Percentiles rank a stretch among this genome's conserved stretches.
Evolutionary conservation across 257 asterid species (phyloP).

Genomic region (Mentha longifolia): DNA sequence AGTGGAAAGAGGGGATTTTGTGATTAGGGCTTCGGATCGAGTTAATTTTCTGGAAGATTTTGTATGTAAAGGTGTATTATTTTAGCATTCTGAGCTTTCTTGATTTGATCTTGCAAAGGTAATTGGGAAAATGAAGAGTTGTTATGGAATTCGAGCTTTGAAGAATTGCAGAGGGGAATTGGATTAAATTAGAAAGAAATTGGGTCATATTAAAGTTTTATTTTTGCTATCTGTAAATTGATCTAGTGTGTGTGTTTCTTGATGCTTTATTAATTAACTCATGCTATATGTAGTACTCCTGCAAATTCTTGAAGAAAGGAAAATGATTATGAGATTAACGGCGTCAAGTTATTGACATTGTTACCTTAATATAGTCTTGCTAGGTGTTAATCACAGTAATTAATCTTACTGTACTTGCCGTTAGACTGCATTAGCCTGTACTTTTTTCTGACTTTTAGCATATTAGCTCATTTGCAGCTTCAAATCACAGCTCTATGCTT

Average conservation of each 20-base stretch:
- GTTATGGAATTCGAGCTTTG: background rate
- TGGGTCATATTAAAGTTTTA: no score
- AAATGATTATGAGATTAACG: background rate
- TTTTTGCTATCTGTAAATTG: background rate
- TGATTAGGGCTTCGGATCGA: conserved; percentile 24
- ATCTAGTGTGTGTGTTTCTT: background rate
- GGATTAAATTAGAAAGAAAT: background rate
- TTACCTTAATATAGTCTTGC: background rate
- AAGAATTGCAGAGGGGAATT: conserved; percentile 1
- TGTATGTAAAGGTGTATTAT: background rate
- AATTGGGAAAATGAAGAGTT: background rate
- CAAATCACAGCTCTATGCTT: background rate
- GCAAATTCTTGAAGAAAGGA: background rate
- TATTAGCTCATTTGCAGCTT: background rate
- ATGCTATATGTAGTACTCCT: background rate
- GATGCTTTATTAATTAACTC: background rate
- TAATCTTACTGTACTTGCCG: background rate
- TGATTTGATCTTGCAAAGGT: conserved; percentile 26
- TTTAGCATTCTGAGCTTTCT: conserved; percentile 18
- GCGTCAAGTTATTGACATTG: background rate
- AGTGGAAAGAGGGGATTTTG: conserved; percentile 22
- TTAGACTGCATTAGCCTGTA: background rate
- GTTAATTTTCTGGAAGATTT: background rate
- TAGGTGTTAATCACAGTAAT: background rate
- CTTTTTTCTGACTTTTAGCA: background rate